Percentiles rank a stretch among this genome's conserved stretches.
phyloP scores from a whole-genome alignment of 805 yeast species.

The Tanozyma kutaoensis region DNA sequence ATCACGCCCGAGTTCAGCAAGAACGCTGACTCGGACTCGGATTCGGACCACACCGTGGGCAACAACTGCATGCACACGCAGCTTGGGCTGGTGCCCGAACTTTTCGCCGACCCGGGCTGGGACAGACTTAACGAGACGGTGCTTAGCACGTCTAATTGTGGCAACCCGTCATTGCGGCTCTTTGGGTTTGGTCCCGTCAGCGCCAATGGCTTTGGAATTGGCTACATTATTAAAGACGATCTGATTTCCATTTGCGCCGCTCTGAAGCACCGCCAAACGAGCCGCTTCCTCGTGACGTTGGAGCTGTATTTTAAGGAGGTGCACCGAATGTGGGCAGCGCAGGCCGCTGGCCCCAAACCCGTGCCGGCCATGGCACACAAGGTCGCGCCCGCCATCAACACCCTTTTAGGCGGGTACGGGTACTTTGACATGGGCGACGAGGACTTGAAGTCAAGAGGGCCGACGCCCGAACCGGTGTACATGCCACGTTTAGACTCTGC shows the following conservation, averaged over 20 bases:
- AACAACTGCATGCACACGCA: conserved; percentile 6
- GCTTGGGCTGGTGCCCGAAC: conserved; percentile 40
- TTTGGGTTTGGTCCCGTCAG: conserved; percentile 52
- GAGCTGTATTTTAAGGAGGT: conserved; percentile 36
- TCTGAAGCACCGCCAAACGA: conserved; percentile 49
- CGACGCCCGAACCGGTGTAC: no score
- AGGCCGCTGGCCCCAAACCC: no score
- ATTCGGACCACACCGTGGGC: conserved; percentile 20
- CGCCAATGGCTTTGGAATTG: conserved; percentile 46
- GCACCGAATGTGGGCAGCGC: conserved; percentile 19
- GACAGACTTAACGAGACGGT: conserved; percentile 69
- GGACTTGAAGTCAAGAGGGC: no score
- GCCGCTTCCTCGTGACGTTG: conserved; percentile 38
- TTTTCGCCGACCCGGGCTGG: conserved; percentile 85
- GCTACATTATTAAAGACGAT: conserved; percentile 40
- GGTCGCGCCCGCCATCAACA: no score
- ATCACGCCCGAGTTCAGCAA: conserved; percentile 3
- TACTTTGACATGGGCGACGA: no score
- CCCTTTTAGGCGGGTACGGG: no score
- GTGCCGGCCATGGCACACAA: no score
- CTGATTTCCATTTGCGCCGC: conserved; percentile 39
- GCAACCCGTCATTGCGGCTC: conserved; percentile 43
- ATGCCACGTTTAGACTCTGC: no score
- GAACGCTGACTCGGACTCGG: conserved; percentile 4
- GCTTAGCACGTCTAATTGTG: conserved; percentile 55